Percentiles rank a stretch among this genome's conserved stretches.
phyloP scores from a whole-genome alignment of 805 yeast genomes.

The Groenewaldozyma tartarivorans region DNA sequence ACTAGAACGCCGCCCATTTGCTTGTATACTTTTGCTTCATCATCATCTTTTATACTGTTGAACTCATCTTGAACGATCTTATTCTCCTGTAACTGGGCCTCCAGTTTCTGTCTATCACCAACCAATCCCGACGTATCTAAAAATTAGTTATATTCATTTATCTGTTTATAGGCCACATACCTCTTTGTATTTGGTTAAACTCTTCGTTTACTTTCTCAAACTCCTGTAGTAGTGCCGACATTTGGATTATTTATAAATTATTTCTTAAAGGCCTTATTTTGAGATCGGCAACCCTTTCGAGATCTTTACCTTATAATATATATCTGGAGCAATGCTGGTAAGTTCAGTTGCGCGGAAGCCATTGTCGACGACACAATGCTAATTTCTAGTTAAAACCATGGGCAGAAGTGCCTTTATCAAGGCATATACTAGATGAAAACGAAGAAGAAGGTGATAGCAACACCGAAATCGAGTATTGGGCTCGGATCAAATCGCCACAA shows the following conservation, averaged over 20 bases:
- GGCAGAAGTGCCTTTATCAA: constrained; percentile 39
- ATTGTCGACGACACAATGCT: too few relatives aligned
- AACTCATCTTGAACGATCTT: constrained; percentile 82
- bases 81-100: constrained; percentile 91
- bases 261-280: too few relatives aligned
- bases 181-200: constrained; percentile 14
- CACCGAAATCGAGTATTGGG: constrained; percentile 1
- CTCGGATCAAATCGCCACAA: not conserved
- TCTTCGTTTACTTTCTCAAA: constrained; percentile 14
- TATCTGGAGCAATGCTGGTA: too few relatives aligned
- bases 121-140: constrained; percentile 40
- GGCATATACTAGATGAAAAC: constrained; percentile 43
- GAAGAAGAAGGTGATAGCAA: constrained; percentile 20
- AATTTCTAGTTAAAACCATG: constrained; percentile 27
- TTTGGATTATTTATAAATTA: not conserved
- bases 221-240: constrained; percentile 1
- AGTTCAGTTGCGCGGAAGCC: too few relatives aligned
- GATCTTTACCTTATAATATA: too few relatives aligned
- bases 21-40: constrained; percentile 69
- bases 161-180: constrained; percentile 5
- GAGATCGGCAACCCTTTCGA: too few relatives aligned
- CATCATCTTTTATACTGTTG: constrained; percentile 40
- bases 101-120: constrained; percentile 73
- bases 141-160: constrained; percentile 16
- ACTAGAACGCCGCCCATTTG: constrained; percentile 85